Conservation (phyloP, 106 monocot genomes). For the Triglochin maritima region DNA sequence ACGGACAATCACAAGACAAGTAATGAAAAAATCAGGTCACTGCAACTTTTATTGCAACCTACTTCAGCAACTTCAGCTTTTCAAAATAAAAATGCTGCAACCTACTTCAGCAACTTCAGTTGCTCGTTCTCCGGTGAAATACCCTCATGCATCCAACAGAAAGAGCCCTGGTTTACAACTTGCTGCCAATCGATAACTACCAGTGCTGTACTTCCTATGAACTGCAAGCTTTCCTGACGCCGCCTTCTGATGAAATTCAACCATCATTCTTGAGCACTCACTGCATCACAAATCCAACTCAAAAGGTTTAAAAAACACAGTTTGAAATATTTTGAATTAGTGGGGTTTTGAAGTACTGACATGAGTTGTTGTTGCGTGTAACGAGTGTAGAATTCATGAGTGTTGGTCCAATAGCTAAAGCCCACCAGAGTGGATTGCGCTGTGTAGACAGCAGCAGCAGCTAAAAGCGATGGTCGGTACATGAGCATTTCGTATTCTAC, state of each 20-base stretch:
- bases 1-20: too few relatives aligned
- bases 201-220: constrained; percentile 24
- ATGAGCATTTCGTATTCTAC: constrained; percentile 86
- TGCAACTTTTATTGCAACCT: too few relatives aligned
- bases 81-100: too few relatives aligned
- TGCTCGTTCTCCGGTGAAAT: neutral
- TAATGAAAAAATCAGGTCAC: too few relatives aligned
- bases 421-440: constrained; percentile 67
- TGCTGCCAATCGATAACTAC: constrained; percentile 19
- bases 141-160: constrained; percentile 4
- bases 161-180: constrained; percentile 20
- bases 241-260: constrained; percentile 24
- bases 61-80: too few relatives aligned
- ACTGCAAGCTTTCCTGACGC: constrained; percentile 23
- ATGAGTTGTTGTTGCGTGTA: constrained; percentile 65
- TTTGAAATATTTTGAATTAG: constrained; percentile 46
- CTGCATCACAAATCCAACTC: constrained; percentile 2
- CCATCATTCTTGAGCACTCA: constrained; percentile 29
- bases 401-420: constrained; percentile 48
- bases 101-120: constrained; percentile 14
- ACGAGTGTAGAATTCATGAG: constrained; percentile 43
- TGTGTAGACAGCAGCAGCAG: constrained; percentile 84
- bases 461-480: constrained; percentile 63
- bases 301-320: neutral
- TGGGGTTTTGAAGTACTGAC: constrained; percentile 49